Base-by-base conservation (phyloP, 2,329 filamentous ascomycete genomes). In the Colletotrichum karsti region DNA sequence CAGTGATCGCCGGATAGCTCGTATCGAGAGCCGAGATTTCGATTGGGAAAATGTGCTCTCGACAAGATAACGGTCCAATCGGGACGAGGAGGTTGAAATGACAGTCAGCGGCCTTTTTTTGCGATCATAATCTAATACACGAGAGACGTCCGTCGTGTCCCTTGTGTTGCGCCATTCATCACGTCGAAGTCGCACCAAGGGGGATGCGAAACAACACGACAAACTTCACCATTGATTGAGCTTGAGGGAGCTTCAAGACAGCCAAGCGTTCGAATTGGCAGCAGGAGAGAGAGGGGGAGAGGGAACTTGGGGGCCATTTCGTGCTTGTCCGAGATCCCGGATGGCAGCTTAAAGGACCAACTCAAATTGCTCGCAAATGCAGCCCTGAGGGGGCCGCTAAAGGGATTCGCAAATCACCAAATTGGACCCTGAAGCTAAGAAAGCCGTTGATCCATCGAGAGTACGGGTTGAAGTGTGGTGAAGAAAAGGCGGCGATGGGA, bases 231-330 rank as follows among this genome's bases (percentile, higher is more conserved):
- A 58, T 30, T 37, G 55, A 41, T 18, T 26, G 24, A 46, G 18
- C 26, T 18, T 28, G 7, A 13, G 20, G 7, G 20, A 42, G n/a
- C 39, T 1, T 18, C 48, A 53, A 53, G 13, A 26, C 33, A 13
- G 12, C 48, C 48, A 53, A 53, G 48, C 44, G 44, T 13, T 13
- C 41, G 48, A 50, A 30, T 53, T 22, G 8, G 24, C 18, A 18
- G 12, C 20, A 63, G 13, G 18, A 22, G 22, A 33, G 13, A 7
- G 24, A 59, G 7, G 20, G 30, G 35, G 7, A 37, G 53, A 26
- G 64, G 50, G 28, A 57, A 57, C 33, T 51, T 63, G 63, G 63
- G 63, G 63, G 48, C 50, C 30, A 30, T 63, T 63, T 57, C 26
- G n/a, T n/a, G n/a, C n/a, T n/a, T 56, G 58, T 50, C 63, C 63